Evolutionary conservation across 2,329 filamentous ascomycete genomes (phyloP).

Genomic region (Cordyceps farinosa): DNA sequence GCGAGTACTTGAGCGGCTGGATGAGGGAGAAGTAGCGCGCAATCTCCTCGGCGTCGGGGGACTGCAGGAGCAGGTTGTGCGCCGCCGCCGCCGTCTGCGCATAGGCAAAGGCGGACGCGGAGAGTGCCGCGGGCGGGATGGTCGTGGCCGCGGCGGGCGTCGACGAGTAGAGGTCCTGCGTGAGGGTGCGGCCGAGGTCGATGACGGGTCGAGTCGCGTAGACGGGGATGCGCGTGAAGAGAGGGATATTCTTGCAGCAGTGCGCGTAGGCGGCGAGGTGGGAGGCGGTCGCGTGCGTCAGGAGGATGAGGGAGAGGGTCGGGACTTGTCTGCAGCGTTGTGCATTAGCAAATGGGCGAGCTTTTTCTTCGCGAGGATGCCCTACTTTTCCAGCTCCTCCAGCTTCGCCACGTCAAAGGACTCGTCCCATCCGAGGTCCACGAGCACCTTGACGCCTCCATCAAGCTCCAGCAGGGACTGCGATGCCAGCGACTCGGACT

Average conservation of each 20-base stretch:
- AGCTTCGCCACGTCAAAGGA: slow-evolving; percentile 79
- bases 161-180: slow-evolving; percentile 90
- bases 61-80: slow-evolving; percentile 57
- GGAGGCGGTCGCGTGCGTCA: slow-evolving; percentile 88
- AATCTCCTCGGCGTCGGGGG: slow-evolving; percentile 84
- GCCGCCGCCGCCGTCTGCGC: slow-evolving; percentile 47
- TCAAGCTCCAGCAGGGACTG: slow-evolving; percentile 97
- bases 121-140: slow-evolving; percentile 69
- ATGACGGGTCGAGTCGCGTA: slow-evolving; percentile 95
- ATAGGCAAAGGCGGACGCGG: slow-evolving; percentile 56
- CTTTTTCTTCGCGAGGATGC: neutral
- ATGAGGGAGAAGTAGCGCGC: slow-evolving; percentile 87
- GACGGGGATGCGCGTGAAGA: slow-evolving; percentile 87
- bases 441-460: slow-evolving; percentile 89
- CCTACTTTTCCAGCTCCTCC: slow-evolving; percentile 83
- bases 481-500: slow-evolving; percentile 79
- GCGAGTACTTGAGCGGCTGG: slow-evolving; percentile 91
- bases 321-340: slow-evolving; percentile 62
- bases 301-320: slow-evolving; percentile 81
- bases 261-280: slow-evolving; percentile 93
- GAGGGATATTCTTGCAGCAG: slow-evolving; percentile 93
- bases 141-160: slow-evolving; percentile 84
- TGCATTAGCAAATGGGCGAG: slow-evolving; percentile 25
- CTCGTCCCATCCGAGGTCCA: slow-evolving; percentile 96
- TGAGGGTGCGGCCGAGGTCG: slow-evolving; percentile 81